Evolutionary conservation across 2,329 filamentous ascomycete species (phyloP), one percentile per base, ranked within the genome.

Genomic region (Claviceps maximensis): DNA sequence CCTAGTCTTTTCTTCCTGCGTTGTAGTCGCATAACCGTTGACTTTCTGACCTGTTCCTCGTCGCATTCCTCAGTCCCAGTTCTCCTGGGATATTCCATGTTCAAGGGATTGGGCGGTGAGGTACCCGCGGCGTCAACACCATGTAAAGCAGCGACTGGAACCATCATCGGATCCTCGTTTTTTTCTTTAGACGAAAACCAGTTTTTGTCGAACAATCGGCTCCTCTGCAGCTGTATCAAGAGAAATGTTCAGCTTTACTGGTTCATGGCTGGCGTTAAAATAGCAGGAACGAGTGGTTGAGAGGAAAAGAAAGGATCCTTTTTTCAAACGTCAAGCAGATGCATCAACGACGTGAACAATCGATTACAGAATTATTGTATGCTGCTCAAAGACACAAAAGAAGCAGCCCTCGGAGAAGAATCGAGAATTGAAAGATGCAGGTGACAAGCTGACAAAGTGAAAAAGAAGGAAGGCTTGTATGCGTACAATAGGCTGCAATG

Each of bases 61-160:
- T 55, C 38, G 42, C 31, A n/a, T 41, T 51, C 47, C 31, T 48
- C 51, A 19, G 29, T 38, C 21, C 38, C 47, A 38, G 48, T 46
- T 36, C 50, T 46, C n/a, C 38, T 53, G 15, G 48, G 47, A 40
- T 50, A 46, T 9, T 55, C 51, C 44, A 49, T 53, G 23, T 36
- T 29, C 10, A 46, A 45, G 2, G 23, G n/a, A 17, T 27, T 48
- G 19, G 48, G 47, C 23, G 36, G 21, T 15, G 33, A 44, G 9
- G 36, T 27, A 41, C 17, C 42, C 50, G 33, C 46, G 23, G 19
- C 15, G 25, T n/a, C 40, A 12, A 17, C 23, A 15, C 15, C 27
- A 36, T 47, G 21, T 5, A 27, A 17, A 10, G 48, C 50, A 3
- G 29, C 42, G 19, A 45, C 19, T n/a, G 42, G 31, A 33, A 38